Percentiles rank a stretch among this genome's conserved stretches.
Evolutionary conservation across 129 eudicot genomes (phyloP).

Genomic region (Helianthus annuus): DNA sequence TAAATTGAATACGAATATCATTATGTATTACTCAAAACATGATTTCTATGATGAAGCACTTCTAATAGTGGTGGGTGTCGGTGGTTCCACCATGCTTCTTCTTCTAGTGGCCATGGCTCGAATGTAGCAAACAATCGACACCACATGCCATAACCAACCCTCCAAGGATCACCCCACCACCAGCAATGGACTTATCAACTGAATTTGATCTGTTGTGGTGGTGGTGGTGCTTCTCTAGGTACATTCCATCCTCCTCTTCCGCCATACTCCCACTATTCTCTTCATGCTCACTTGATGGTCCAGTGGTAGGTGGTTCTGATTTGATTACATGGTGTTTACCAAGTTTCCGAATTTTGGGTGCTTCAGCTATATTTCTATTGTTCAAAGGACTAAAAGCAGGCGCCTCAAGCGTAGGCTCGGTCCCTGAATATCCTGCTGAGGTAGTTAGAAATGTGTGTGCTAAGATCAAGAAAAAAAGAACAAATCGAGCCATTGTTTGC

Average conservation of each 20-base stretch:
- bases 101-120: conserved; percentile 62
- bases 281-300: conserved; percentile 23
- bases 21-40: neutral
- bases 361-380: conserved; percentile 24
- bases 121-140: conserved; percentile 54
- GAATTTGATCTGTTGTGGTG: conserved; percentile 26
- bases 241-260: neutral
- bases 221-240: conserved; percentile 38
- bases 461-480: conserved; percentile 34
- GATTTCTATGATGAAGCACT: conserved; percentile 8
- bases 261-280: conserved; percentile 1
- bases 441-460: conserved; percentile 23
- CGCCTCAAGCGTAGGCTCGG: conserved; percentile 11
- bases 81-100: conserved; percentile 37
- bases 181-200: conserved; percentile 50
- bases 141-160: conserved; percentile 45
- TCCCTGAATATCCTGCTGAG: neutral
- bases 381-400: conserved; percentile 15
- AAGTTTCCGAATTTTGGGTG: conserved; percentile 38
- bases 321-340: conserved; percentile 34
- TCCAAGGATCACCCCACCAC: conserved; percentile 63
- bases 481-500: conserved; percentile 34
- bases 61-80: conserved; percentile 31
- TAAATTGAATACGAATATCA: neutral
- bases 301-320: conserved; percentile 19